Base-by-base conservation (phyloP, 2,329 filamentous ascomycete genomes). In the Phialemonium atrogriseum region DNA sequence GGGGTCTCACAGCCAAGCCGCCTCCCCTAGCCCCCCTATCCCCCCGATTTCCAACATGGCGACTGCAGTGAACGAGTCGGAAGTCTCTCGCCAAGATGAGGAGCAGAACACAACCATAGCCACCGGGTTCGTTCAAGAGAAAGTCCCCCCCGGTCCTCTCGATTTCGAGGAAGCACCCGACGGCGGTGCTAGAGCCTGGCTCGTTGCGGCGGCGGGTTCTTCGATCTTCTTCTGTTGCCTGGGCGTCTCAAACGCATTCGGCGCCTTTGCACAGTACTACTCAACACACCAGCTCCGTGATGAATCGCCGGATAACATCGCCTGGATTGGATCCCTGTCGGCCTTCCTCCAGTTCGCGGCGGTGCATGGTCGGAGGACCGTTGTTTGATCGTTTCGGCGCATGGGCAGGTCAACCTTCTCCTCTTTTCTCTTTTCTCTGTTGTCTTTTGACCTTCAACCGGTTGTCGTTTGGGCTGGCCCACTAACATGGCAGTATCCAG, bases 181-280 rank as follows among this genome's bases (percentile, higher is more conserved):
- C 20, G 43, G 43, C 34, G 43, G 45, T 6, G 10, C 31, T 20
- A 36, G 33, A 23, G 43, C 45, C 4, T 66, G 62, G 62, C 47
- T 63, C 1, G 59, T 58, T 4, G 60, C 58, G 0, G 36, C 46
- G 6, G 61, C 58, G 4, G 49, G 48, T 3, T 52, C 43, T 1
- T 50, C 38, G 13, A 45, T 55, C 15, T 54, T 62, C 34, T 64
- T 66, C 42, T 55, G 47, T 4, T 50, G 44, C 10, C 43, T 67
- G 0, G 63, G 62, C 10, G 61, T 59, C 36, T 38, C 52, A 30
- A 67, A 66, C 42, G 60, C 58, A 0, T 66, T 63, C 25, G 64
- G 66, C 11, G 49, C 59, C 5, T 64, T 68, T 31, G 55, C 60
- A 33, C 54, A 59, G 2, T 66, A 62, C 43, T 67, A 66, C 45